Conservation (phyloP, 768 basidiomycete species). For the Strobilomyces confusus region DNA sequence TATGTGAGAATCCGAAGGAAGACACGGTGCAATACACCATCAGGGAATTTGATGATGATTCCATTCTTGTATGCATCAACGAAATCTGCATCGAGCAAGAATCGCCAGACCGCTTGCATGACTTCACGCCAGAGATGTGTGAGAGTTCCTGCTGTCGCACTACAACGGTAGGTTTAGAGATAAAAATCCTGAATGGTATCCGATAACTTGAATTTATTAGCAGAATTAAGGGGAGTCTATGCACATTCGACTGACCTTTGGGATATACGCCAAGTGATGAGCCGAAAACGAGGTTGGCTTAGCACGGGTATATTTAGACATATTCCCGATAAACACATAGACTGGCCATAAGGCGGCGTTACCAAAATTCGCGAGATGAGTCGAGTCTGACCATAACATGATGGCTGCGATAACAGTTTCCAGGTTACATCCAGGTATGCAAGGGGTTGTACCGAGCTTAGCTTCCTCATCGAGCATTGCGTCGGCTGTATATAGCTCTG, state of each 20-base stretch:
- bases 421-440: neutral
- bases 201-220: too few relatives aligned
- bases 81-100: neutral
- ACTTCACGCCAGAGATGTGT: too few relatives aligned
- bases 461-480: neutral
- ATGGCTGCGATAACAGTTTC: slow-evolving; percentile 7
- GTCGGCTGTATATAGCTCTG: neutral
- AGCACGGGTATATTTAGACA: slow-evolving; percentile 1
- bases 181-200: too few relatives aligned
- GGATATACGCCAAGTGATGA: neutral
- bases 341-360: slow-evolving; percentile 12
- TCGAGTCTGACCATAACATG: slow-evolving; percentile 26
- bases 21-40: neutral
- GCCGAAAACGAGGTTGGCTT: neutral
- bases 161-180: too few relatives aligned
- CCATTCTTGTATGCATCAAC: neutral
- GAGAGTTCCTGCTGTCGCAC: too few relatives aligned
- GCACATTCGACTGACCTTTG: too few relatives aligned
- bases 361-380: slow-evolving; percentile 22
- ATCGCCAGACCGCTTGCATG: neutral
- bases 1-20: neutral
- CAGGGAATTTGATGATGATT: neutral
- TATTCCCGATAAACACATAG: slow-evolving; percentile 5
- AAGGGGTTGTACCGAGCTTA: neutral
- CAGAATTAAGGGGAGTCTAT: too few relatives aligned